These are phyloP conservation scores for Phytophthora pseudosyringae DNA, from an alignment of 352 stramenopile species.

Conservation along the genomic window DNA sequence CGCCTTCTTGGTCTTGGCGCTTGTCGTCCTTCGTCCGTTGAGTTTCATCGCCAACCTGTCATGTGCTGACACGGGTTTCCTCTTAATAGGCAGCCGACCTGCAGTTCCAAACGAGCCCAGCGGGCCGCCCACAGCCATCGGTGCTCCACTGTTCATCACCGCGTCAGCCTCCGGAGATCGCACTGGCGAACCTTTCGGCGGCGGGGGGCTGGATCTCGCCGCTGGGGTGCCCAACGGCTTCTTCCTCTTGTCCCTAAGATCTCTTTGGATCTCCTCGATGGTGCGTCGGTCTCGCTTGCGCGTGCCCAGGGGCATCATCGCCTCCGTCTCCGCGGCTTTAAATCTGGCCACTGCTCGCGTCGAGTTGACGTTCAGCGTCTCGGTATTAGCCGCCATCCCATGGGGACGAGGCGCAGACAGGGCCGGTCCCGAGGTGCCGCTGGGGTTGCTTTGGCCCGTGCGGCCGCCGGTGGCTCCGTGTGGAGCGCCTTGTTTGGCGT, in stretches of 20 bases:
- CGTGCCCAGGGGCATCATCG: constrained; percentile 81
- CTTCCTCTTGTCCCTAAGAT: constrained; percentile 75
- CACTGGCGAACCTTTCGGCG: constrained; percentile 59
- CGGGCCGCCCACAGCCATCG: constrained; percentile 56
- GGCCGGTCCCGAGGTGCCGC: constrained; percentile 23
- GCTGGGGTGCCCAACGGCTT: constrained; percentile 38
- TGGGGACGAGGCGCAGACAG: constrained; percentile 41
- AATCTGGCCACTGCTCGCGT: constrained; percentile 73
- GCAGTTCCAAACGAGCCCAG: constrained; percentile 58
- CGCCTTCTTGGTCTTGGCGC: constrained; percentile 60
- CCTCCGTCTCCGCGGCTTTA: constrained; percentile 47
- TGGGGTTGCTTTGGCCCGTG: constrained; percentile 14
- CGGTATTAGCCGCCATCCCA: constrained; percentile 37
- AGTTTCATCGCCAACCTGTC: constrained; percentile 81
- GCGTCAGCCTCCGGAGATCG: constrained; percentile 70
- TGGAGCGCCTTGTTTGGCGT: constrained; percentile 16
- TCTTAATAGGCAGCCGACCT: constrained; percentile 50
- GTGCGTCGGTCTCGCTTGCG: constrained; percentile 87
- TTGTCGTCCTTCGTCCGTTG: constrained; percentile 57
- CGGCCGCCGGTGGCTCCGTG: constrained; percentile 15
- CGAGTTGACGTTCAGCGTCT: constrained; percentile 77
- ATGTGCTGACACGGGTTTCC: constrained; percentile 73
- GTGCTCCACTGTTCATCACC: constrained; percentile 36
- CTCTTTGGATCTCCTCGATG: constrained; percentile 90
- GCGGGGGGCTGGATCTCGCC: constrained; percentile 60